A percentile compares a stretch with the other conserved stretches of the same genome.
Conservation (phyloP, 257 asterid species). For the Nemophila menziesii region DNA sequence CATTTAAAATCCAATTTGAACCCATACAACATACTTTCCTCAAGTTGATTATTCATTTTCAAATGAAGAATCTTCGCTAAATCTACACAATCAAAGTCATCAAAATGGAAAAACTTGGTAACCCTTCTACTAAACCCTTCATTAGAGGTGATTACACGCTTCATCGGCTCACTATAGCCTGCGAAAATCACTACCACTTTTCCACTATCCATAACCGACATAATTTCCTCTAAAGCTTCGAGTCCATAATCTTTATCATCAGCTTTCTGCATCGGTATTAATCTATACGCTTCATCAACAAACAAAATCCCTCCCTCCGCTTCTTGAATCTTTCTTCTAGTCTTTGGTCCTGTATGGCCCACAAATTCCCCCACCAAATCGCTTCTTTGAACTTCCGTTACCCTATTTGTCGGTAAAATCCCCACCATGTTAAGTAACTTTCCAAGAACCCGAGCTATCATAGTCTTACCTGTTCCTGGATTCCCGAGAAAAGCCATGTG, state of each 20-base stretch:
- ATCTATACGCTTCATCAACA: conserved; percentile 84
- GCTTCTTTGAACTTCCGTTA: conserved; percentile 86
- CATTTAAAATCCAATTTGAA: conserved; percentile 63
- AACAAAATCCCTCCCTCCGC: conserved; percentile 94
- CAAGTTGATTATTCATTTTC: conserved; percentile 48
- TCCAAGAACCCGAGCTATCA: conserved; percentile 77
- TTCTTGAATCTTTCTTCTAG: conserved; percentile 77
- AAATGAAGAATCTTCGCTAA: conserved; percentile 66
- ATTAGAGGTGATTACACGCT: conserved; percentile 65
- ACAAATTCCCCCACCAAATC: conserved; percentile 79
- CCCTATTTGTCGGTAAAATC: conserved; percentile 58
- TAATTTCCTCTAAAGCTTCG: conserved; percentile 87
- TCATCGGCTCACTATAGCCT: conserved; percentile 86
- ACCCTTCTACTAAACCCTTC: conserved; percentile 90
- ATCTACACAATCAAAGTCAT: conserved; percentile 54
- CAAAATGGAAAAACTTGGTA: conserved; percentile 73
- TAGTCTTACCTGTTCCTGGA: conserved; percentile 94
- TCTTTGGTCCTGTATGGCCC: conserved; percentile 75
- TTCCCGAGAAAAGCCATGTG: conserved; percentile 97
- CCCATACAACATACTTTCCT: conserved; percentile 50
- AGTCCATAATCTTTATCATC: conserved; percentile 68
- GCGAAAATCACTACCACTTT: conserved; percentile 80
- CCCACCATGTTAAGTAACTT: conserved; percentile 77
- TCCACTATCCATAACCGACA: conserved; percentile 90
- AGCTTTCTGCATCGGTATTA: conserved; percentile 73